Percentiles rank a stretch among this genome's conserved stretches.
These are phyloP conservation scores for Hirsutella minnesotensis DNA, from an alignment of 2,329 filamentous ascomycete species.

Conservation along the genomic window DNA sequence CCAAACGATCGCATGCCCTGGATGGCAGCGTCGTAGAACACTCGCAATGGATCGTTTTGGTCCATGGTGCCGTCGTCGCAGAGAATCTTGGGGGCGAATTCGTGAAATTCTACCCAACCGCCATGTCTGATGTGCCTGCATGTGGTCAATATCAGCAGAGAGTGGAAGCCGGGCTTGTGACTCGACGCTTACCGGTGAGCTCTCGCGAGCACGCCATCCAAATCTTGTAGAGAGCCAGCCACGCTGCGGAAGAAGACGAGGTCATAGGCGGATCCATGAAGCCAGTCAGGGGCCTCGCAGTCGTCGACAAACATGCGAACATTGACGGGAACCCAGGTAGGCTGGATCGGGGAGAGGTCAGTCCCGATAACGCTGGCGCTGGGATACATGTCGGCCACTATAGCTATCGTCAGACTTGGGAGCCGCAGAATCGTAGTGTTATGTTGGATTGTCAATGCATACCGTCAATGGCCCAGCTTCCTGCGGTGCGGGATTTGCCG, in stretches of 20 bases:
- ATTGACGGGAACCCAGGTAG: conserved; percentile 42
- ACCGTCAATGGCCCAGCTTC: conserved; percentile 43
- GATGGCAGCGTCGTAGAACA: conserved; percentile 20
- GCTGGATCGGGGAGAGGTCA: conserved; percentile 34
- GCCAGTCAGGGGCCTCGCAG: conserved; percentile 44
- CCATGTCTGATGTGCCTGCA: conserved; percentile 22
- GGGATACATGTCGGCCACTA: conserved; percentile 30
- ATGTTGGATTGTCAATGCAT: background rate
- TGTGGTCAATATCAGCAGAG: background rate
- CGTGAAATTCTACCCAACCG: conserved; percentile 41
- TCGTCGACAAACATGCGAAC: conserved; percentile 53
- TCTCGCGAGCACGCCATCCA: conserved; percentile 31
- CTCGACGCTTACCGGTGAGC: conserved; percentile 19
- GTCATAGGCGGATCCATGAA: conserved; percentile 39
- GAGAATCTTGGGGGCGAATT: conserved; percentile 19
- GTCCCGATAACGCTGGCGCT: conserved; percentile 26
- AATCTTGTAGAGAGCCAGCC: conserved; percentile 38
- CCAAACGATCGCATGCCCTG: conserved; percentile 23
- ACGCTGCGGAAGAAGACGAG: conserved; percentile 40
- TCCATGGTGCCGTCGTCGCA: background rate
- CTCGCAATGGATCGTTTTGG: conserved; percentile 10
- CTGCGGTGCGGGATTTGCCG: conserved; percentile 8
- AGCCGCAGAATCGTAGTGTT: too few species aligned
- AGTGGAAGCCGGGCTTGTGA: background rate
- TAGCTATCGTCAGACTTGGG: conserved; percentile 4